Conservation (phyloP, 371 early-diverging fungal species). For the Mucor racemosus region DNA sequence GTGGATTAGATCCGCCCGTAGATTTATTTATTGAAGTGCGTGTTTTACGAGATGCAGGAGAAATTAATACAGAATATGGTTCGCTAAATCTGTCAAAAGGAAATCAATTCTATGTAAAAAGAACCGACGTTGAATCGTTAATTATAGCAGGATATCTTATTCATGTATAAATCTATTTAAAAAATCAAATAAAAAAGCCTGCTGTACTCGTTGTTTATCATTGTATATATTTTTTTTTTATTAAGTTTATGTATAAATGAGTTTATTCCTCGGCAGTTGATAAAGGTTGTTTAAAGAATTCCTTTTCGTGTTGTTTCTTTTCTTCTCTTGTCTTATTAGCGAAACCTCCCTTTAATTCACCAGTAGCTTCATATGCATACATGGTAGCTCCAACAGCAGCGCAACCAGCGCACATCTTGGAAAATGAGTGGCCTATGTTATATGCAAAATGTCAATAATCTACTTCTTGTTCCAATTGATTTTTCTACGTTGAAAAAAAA, state of each 20-base stretch:
- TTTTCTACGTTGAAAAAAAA: neutral
- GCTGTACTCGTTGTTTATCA: neutral
- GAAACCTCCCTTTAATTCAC: constrained; percentile 63
- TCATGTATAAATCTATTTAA: constrained; percentile 55
- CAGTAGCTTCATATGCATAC: constrained; percentile 73
- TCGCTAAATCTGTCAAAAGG: constrained; percentile 70
- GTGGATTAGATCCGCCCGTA: constrained; percentile 80
- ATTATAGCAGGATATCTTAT: constrained; percentile 83
- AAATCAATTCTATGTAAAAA: constrained; percentile 82
- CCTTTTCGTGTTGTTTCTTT: constrained; percentile 54
- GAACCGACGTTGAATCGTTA: constrained; percentile 88
- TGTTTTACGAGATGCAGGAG: constrained; percentile 87
- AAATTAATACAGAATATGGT: constrained; percentile 86
- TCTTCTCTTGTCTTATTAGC: constrained; percentile 55
- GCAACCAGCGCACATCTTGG: constrained; percentile 64
- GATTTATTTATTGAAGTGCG: constrained; percentile 89
- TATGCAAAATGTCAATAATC: neutral
- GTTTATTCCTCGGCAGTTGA: constrained; percentile 32
- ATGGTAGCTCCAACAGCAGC: constrained; percentile 72
- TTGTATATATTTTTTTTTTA: neutral
- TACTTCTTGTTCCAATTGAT: neutral
- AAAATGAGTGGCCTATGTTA: constrained; percentile 60
- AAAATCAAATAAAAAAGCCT: neutral
- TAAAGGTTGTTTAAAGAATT: constrained; percentile 49
- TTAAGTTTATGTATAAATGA: constrained; percentile 2